Conservation (phyloP, 2,329 filamentous ascomycete species). For the Achaetomium macrosporum region DNA sequence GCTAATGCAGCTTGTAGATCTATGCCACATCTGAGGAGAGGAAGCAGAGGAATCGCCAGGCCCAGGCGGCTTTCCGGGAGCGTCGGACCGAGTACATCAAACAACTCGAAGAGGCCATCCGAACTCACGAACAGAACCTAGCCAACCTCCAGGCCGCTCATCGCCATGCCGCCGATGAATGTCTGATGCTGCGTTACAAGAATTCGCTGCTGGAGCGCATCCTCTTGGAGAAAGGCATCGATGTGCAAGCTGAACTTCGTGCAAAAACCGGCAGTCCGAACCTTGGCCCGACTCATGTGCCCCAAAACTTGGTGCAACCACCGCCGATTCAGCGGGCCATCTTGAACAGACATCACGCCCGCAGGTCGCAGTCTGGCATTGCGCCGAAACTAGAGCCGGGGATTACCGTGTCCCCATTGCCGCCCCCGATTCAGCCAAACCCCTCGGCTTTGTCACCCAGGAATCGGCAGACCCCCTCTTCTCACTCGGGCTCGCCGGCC, state of each 20-base stretch:
- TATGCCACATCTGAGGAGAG: conserved; percentile 98
- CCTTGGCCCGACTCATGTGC: conserved; percentile 62
- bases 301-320: conserved; percentile 63
- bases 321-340: conserved; percentile 75
- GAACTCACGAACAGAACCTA: conserved; percentile 90
- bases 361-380: conserved; percentile 66
- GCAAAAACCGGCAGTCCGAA: conserved; percentile 87
- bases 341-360: conserved; percentile 69
- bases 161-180: conserved; percentile 90
- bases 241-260: conserved; percentile 91
- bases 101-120: conserved; percentile 94
- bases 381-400: conserved; percentile 65
- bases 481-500: conserved; percentile 58
- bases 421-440: conserved; percentile 40
- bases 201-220: conserved; percentile 95
- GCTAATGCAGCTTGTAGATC: conserved; percentile 53
- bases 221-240: conserved; percentile 93
- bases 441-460: conserved; percentile 61
- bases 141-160: conserved; percentile 91
- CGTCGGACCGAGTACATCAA: conserved; percentile 98
- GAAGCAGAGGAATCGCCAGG: conserved; percentile 95
- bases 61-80: conserved; percentile 94
- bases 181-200: conserved; percentile 96
- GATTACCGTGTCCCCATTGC: conserved; percentile 35
- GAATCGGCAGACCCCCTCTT: conserved; percentile 75